Base-by-base conservation (phyloP, 768 basidiomycete species). In the Kwoniella bestiolae region DNA sequence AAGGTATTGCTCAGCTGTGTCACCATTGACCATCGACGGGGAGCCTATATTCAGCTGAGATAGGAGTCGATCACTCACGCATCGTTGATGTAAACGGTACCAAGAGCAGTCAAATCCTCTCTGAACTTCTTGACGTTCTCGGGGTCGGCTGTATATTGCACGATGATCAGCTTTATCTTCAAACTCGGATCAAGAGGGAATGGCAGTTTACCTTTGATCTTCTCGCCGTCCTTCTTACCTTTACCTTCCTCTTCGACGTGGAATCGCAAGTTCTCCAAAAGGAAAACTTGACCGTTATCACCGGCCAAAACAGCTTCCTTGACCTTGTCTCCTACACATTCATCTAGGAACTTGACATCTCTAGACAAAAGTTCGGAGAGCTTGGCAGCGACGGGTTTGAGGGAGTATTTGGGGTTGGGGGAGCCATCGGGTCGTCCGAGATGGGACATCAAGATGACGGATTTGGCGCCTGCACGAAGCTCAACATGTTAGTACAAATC, bases 211-310 rank as follows among this genome's bases (percentile, higher is more conserved):
- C 80, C 95, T 84, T 97, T 98, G 73, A 86, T 90, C 85, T 99
- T 99, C 76, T 89, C 87, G 35, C 70, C 75, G 52, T 94, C 93
- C 57, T 95, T 92, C 81, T 91, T 89, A 82, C 94, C 93, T 84
- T 95, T 95, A 74, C 95, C 95, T 82, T 99, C 95, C 83, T 99
- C 95, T 78, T 95, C 95, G 71, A 92, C 93, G 83, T 98, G 92
- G 88, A 96, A 99, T 66, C 95, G 91, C 57, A 99, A 85, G 83
- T 99, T 99, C 84, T 99, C 95, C 77, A 99, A 88, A 63, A 99
- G 86, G 83, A 98, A 85, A 53, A 94, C 90, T 52, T 82, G 76
- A 8, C 83, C 83, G 46, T 82, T 72, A 31, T 86, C 76, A 5
- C 90, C 89, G 45, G 81, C 83, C 72, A 87, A 85, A 69, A 96